These are phyloP conservation scores for Colletotrichum sp. DNA, from an alignment of 2,329 filamentous ascomycete species.

Conservation along the genomic window DNA sequence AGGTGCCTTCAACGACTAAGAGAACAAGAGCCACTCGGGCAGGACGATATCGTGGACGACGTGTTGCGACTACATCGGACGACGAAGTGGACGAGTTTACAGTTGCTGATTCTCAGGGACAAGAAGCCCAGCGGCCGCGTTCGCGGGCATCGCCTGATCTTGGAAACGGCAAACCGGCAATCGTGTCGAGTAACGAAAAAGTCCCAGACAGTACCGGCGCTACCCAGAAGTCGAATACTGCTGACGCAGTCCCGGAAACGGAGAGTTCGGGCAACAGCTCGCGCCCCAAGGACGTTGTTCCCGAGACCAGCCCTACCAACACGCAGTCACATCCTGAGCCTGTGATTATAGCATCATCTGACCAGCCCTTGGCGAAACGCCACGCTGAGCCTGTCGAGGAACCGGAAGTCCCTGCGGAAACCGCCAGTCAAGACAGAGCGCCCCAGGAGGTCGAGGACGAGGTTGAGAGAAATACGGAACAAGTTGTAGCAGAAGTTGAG, in stretches of 20 bases:
- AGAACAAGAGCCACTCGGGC: background rate
- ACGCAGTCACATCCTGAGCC: constrained; percentile 5
- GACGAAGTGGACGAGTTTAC: constrained; percentile 19
- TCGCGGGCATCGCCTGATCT: background rate
- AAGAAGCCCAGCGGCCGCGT: background rate
- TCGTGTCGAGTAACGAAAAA: constrained; percentile 16
- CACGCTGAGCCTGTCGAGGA: background rate
- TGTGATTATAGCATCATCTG: background rate
- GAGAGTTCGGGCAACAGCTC: constrained; percentile 19
- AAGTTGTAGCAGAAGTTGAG: background rate
- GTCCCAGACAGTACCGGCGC: constrained; percentile 15
- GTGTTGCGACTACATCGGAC: background rate
- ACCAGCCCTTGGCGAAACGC: background rate
- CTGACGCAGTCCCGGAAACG: background rate
- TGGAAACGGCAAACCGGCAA: background rate
- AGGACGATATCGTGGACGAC: background rate
- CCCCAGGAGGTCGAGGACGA: background rate
- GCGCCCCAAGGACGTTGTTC: constrained; percentile 27
- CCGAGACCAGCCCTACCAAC: constrained; percentile 33
- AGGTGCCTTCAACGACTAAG: constrained; percentile 1
- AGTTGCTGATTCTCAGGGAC: constrained; percentile 21
- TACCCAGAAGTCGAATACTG: background rate
- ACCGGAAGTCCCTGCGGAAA: background rate
- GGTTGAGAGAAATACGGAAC: background rate
- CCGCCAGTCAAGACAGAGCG: background rate